These are phyloP conservation scores for Isoetes taiwanensis DNA, from an alignment of 75 land plant species.

Conservation along the genomic window DNA sequence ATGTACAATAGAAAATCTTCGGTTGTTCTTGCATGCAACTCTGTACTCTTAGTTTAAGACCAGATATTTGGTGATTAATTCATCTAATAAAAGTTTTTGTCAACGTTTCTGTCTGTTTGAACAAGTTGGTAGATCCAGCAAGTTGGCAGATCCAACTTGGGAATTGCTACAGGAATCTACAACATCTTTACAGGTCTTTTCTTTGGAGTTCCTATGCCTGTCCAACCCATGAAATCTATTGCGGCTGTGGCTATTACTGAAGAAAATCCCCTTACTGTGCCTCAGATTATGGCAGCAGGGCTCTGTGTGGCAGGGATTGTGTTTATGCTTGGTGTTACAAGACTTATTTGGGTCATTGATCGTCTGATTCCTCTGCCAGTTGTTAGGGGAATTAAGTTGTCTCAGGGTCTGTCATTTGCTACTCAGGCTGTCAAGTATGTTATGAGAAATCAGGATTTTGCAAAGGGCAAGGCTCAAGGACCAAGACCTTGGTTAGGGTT, in stretches of 20 bases:
- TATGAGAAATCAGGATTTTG: conserved; percentile 45
- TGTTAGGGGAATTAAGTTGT: conserved; percentile 83
- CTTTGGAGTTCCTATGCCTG: conserved; percentile 77
- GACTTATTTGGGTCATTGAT: conserved; percentile 59
- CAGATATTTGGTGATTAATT: too few relatives aligned
- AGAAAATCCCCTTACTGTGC: conserved; percentile 5
- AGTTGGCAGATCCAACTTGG: too few relatives aligned
- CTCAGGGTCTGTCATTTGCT: conserved; percentile 71
- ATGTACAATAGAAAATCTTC: too few relatives aligned
- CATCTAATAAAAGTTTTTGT: too few relatives aligned
- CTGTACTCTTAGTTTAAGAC: too few relatives aligned
- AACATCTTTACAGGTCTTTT: conserved; percentile 60
- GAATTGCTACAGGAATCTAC: conserved; percentile 58
- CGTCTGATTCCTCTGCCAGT: conserved; percentile 65
- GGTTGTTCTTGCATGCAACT: too few relatives aligned
- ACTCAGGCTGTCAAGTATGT: conserved; percentile 70
- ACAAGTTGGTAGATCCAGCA: too few relatives aligned
- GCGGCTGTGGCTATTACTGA: conserved; percentile 15
- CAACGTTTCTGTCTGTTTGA: too few relatives aligned
- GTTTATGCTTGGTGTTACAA: conserved; percentile 27
- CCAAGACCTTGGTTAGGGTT: conserved; percentile 60
- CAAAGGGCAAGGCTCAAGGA: conserved; percentile 22
- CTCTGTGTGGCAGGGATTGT: conserved; percentile 1
- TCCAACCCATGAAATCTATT: conserved; percentile 44
- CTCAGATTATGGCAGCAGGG: conserved; percentile 13